These are phyloP conservation scores for Aspergillus sp. DNA, from an alignment of 2,329 filamentous ascomycete genomes.

Conservation along the genomic window DNA sequence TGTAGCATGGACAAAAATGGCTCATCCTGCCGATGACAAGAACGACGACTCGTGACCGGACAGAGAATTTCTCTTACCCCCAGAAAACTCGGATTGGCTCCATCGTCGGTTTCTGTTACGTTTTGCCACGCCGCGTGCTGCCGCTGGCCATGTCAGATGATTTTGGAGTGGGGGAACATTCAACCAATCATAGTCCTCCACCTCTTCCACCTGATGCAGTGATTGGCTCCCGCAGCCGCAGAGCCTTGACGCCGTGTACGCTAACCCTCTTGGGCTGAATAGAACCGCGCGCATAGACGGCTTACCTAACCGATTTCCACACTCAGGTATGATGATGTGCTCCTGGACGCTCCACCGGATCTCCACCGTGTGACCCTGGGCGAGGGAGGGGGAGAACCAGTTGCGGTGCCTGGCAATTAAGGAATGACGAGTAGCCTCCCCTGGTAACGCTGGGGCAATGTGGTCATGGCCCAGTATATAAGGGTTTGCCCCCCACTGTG, in stretches of 20 bases:
- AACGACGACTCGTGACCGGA: constrained; percentile 16
- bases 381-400: not conserved
- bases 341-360: not conserved
- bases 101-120: constrained; percentile 37
- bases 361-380: constrained; percentile 3
- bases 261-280: not conserved
- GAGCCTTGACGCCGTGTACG: not conserved
- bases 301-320: not conserved
- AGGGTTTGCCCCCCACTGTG: constrained; percentile 17
- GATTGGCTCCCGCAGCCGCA: not conserved
- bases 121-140: constrained; percentile 23
- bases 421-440: not conserved
- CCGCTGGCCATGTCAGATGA: constrained; percentile 33
- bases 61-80: constrained; percentile 25
- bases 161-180: constrained; percentile 6
- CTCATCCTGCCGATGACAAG: not conserved
- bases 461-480: constrained; percentile 15
- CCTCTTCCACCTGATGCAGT: not conserved
- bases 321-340: not conserved
- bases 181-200: not conserved
- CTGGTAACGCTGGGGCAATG: constrained; percentile 2
- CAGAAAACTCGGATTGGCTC: constrained; percentile 34
- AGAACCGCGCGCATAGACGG: not conserved
- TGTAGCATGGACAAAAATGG: not conserved
- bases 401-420: constrained; percentile 4